Conservation (phyloP, 2,329 filamentous ascomycete species). For the Nemania diffusa region DNA sequence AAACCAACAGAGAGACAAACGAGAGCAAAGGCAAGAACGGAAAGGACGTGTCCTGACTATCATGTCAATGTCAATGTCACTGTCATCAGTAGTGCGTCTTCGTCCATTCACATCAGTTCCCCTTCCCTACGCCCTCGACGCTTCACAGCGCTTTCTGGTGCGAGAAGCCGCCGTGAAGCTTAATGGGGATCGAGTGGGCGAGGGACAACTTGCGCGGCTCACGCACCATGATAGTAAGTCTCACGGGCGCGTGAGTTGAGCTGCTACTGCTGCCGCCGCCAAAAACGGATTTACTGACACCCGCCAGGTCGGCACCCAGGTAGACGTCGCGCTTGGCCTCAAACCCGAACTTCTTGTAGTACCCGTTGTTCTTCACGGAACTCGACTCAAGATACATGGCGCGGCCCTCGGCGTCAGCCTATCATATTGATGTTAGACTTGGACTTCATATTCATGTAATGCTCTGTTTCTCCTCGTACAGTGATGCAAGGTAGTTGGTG, state of each 20-base stretch:
- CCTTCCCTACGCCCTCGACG: slow-evolving; percentile 3
- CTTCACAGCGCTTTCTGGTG: slow-evolving; percentile 32
- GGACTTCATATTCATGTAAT: neutral
- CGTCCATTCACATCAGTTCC: neutral
- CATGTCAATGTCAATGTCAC: slow-evolving; percentile 29
- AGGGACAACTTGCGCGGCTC: slow-evolving; percentile 64
- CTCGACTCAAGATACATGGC: slow-evolving; percentile 84
- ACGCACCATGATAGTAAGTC: slow-evolving; percentile 83
- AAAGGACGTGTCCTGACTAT: slow-evolving; percentile 24
- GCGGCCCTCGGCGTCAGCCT: slow-evolving; percentile 75
- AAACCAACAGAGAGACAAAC: slow-evolving; percentile 1
- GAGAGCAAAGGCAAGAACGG: slow-evolving; percentile 15
- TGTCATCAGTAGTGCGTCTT: neutral
- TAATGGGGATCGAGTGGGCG: slow-evolving; percentile 51
- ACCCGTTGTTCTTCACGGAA: slow-evolving; percentile 71
- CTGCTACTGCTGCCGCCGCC: slow-evolving; percentile 16
- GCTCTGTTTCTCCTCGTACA: neutral
- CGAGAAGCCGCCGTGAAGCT: slow-evolving; percentile 46
- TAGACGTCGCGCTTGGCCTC: slow-evolving; percentile 70
- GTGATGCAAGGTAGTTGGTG: neutral
- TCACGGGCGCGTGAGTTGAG: slow-evolving; percentile 59
- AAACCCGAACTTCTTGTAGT: slow-evolving; percentile 83
- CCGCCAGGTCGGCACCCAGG: slow-evolving; percentile 52
- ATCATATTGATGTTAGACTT: slow-evolving; percentile 15
- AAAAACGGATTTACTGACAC: slow-evolving; percentile 15